Evolutionary conservation across 1,284 basidiomycete species (phyloP).

Genomic region (Athelia sp.): DNA sequence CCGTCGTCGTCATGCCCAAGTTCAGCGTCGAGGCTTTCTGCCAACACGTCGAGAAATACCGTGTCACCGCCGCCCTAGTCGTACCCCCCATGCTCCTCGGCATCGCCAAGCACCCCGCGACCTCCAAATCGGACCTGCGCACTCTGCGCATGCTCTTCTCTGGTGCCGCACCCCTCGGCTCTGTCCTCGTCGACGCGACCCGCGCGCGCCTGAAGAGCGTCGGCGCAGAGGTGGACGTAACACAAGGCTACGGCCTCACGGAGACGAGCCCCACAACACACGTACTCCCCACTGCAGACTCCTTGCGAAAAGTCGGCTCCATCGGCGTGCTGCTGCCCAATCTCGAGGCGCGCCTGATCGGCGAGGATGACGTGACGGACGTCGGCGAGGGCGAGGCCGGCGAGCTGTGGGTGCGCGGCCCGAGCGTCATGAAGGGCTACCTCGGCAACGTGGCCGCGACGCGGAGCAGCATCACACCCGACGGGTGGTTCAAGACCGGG

Average conservation of each 20-base stretch:
- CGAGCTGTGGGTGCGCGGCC: constrained; percentile 79
- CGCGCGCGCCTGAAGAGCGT: constrained; percentile 32
- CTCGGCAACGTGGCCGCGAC: constrained; percentile 67
- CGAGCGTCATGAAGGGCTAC: constrained; percentile 80
- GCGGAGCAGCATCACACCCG: constrained; percentile 55
- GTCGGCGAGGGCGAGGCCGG: constrained; percentile 54
- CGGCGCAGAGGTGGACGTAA: constrained; percentile 27
- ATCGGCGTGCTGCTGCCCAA: constrained; percentile 76
- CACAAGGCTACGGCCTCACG: constrained; percentile 72
- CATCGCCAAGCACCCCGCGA: constrained; percentile 59
- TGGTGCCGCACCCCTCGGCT: constrained; percentile 81
- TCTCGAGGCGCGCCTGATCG: constrained; percentile 73
- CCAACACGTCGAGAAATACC: constrained; percentile 59
- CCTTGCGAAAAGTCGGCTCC: constrained; percentile 48
- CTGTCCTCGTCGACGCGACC: constrained; percentile 47
- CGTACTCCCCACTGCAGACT: constrained; percentile 35
- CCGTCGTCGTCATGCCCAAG: constrained; percentile 63
- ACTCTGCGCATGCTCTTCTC: constrained; percentile 59
- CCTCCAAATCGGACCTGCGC: constrained; percentile 66
- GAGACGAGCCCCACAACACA: constrained; percentile 69
- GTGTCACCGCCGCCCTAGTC: constrained; percentile 56
- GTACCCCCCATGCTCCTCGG: constrained; percentile 85
- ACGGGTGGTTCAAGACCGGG: constrained; percentile 84
- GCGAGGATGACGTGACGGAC: constrained; percentile 49
- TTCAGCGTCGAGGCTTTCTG: constrained; percentile 77